Evolutionary conservation across 768 basidiomycete genomes (phyloP), one percentile per base, ranked within the genome.

Genomic region (Calocybe cyanea): DNA sequence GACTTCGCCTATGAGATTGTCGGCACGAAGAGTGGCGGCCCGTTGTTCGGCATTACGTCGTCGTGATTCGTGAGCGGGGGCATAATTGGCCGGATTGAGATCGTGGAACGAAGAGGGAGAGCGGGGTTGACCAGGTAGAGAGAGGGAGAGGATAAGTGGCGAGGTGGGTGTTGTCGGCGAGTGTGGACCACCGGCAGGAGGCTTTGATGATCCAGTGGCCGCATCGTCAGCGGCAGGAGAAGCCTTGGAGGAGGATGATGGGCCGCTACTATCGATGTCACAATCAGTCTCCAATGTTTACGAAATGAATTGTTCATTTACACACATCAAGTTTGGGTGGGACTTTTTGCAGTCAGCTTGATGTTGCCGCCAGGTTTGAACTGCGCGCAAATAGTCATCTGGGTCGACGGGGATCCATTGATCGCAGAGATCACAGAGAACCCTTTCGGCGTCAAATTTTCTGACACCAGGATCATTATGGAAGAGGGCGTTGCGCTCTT

Each of bases 31-130:
- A 1, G 78, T 78, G 8, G 83, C 83, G 0, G 83, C 85, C 23
- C 87, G 80, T 62, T 89, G 85, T 56, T 89, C 87, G 15, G 87
- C 86, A 53, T 86, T 88, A 45, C 84, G 76, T 20, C 85, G 68
- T 18, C 86, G 77, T 13, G 84, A 81, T 54, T 87, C 87, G 50
- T 84, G 73, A 0, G 72, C 63, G 7, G 79, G 75, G 24, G 77
- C 68, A 50, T 77, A 83, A 57, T 71, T 80, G 19, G 67, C 62
- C 0, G 80, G 77, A n/a, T 67, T 78, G 46, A 80, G 72, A 55
- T 81, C 79, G 57, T 78, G 78, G 63, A 78, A 76, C 20, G 73
- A 66, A 13, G 34, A 28, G 11, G 25, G 25, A 11, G 38, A 19
- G 24, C 31, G 32, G 37, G 24, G 47, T 30, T 30, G 46, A 13